Evolutionary conservation across 106 monocot species (phyloP).

Genomic region (Dendrobium chrysotoxum): DNA sequence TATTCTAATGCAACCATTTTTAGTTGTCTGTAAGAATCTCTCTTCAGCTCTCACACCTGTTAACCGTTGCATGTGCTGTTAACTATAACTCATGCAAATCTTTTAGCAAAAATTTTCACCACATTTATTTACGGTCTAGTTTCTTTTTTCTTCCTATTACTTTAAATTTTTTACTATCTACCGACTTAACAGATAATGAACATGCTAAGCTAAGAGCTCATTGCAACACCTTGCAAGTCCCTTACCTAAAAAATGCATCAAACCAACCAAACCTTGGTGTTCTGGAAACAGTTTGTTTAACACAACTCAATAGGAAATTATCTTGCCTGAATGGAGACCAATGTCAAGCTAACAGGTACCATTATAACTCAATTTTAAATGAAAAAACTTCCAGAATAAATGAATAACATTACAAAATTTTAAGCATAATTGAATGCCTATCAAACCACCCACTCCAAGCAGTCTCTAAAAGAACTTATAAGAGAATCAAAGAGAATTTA

Average conservation of each 20-base stretch:
- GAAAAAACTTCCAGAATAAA: too few relatives aligned
- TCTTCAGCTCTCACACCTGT: background rate
- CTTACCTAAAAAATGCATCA: background rate
- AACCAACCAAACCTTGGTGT: background rate
- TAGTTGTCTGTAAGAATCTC: background rate
- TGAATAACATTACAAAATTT: too few relatives aligned
- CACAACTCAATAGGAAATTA: background rate
- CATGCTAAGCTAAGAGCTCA: background rate
- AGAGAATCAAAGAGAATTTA: too few relatives aligned
- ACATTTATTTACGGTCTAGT: background rate
- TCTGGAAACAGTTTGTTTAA: background rate
- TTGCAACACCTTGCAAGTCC: background rate
- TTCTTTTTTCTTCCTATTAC: background rate
- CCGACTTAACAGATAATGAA: background rate
- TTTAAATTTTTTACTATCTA: background rate
- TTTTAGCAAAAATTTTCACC: background rate
- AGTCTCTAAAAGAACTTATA: too few relatives aligned
- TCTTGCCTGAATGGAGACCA: too few relatives aligned
- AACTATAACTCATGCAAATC: background rate
- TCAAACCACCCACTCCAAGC: too few relatives aligned
- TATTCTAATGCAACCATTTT: background rate
- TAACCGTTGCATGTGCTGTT: background rate
- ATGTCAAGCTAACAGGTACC: too few relatives aligned
- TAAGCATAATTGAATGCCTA: too few relatives aligned
- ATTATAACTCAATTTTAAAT: too few relatives aligned